Evolutionary conservation across 2,329 filamentous ascomycete genomes (phyloP), one percentile per base, ranked within the genome.

Genomic region (Ascochyta rabiei): DNA sequence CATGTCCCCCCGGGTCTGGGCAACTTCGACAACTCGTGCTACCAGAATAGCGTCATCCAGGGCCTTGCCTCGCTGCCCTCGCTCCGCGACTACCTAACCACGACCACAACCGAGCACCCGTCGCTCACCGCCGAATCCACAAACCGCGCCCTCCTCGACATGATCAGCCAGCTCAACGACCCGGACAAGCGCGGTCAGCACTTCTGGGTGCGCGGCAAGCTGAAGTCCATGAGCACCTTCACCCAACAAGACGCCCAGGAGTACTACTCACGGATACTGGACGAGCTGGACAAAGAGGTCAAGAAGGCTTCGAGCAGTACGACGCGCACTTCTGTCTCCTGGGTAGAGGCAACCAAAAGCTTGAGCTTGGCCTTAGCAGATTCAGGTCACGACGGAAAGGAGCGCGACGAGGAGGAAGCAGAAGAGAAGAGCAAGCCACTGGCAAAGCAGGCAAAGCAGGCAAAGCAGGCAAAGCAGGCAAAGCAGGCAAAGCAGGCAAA

Each of bases 221-320:
- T 97, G 40, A 96, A 96, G 75, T 93, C 88, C 9, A 96, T 98
- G 88, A 93, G 89, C 74, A 96, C 90, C 26, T 96, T 90, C 85
- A 90, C 96, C 64, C 95, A 98, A 72, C 95, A 99, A 75, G 95
- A 99, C 76, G 95, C 95, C 5, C 95, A 98, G 71, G 95, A 99
- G 74, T 99, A 98, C 74, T 97, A 90, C 67, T 93, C 91, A 15
- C 96, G 93, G 68, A 82, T 99, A 13, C 76, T 97, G 42, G 91
- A 93, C 62, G 88, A 93, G 64, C 80, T 96, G 24, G 91, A 97
- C 67, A 89, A 88, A 67, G 91, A 96, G 69, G 80, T 91, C 35
- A 81, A 40, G 77, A 77, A 54, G 69, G 74, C 49, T 67, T 72
- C 56, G 60, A 80, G 71, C 73, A 79, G 64, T 71, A 75, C 71